These are phyloP conservation scores for Seminavis robusta DNA, from an alignment of 108 stramenopile genomes.

Conservation along the genomic window DNA sequence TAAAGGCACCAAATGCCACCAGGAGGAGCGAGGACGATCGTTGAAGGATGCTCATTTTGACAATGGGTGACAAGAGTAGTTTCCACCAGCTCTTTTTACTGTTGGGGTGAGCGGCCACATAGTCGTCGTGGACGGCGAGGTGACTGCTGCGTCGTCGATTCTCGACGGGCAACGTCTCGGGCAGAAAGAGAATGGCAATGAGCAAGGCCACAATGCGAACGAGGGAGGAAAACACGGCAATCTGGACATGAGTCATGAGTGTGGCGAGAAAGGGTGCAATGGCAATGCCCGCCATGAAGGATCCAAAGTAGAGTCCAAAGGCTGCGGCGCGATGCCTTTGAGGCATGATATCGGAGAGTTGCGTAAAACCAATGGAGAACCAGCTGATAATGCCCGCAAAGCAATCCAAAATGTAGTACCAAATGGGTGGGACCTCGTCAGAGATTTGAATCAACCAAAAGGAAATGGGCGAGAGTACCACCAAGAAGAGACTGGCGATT, in stretches of 20 bases:
- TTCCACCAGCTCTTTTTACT: too few species aligned
- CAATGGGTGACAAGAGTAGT: constrained; percentile 34
- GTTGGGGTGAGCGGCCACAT: too few species aligned
- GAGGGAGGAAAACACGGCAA: constrained; percentile 35
- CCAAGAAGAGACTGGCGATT: constrained; percentile 41
- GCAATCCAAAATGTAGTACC: constrained; percentile 50
- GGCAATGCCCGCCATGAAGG: constrained; percentile 62
- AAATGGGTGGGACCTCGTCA: constrained; percentile 43
- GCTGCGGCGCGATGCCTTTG: constrained; percentile 51
- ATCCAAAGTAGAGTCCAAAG: constrained; percentile 66
- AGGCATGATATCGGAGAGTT: constrained; percentile 64
- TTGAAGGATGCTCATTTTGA: constrained; percentile 66
- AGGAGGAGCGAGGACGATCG: constrained; percentile 36
- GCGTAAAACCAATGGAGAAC: constrained; percentile 55
- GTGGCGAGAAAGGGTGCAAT: constrained; percentile 55
- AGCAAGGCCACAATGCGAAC: constrained; percentile 35
- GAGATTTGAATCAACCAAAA: constrained; percentile 38
- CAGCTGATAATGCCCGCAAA: constrained; percentile 51
- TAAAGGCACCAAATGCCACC: constrained; percentile 61
- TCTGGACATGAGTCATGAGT: constrained; percentile 43
- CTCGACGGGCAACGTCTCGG: constrained; percentile 60
- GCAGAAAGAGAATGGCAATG: constrained; percentile 40
- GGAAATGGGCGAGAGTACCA: constrained; percentile 39
- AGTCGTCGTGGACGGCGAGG: too few species aligned
- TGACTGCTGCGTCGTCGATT: too few species aligned